Base-by-base conservation (phyloP, 495 filamentous ascomycete genomes). In the Penicillium odoratum region DNA sequence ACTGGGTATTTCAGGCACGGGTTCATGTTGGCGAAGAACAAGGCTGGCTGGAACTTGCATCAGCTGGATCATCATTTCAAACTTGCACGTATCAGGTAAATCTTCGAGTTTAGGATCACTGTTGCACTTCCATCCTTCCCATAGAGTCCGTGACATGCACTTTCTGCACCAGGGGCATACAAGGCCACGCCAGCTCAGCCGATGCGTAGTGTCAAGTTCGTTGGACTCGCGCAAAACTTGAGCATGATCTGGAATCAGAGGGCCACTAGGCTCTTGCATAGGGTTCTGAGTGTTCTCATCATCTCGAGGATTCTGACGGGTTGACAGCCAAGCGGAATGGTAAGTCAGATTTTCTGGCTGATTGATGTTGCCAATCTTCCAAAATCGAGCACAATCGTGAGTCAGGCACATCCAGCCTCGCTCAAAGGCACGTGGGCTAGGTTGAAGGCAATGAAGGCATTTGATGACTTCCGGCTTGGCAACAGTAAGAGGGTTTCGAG, bases 321-420 rank as follows among this genome's bases (percentile, higher is more conserved):
- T 74, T 7, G 75, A 67, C 1, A 95, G 67, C 56, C 90, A 96
- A 2, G 67, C 67, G 0, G 78, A 52, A 54, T 78, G 78, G 56
- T 89, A 92, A 0, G 69, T 69, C 0, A 92, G 65, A 4, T 64
- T 29, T 5, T 29, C 65, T 0, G 72, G 59, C 10, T 71, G 47
- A 6, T 63, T 21, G n/a, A 63, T 50, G 4, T 69, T 59, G 0
- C 69, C 34, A 0, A 71, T 38, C 10, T 66, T 72, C 77, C 87
- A 93, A 73, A 88, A 92, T 0, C 48, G 10, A 0, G 11, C 2
- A 61, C 92, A 96, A 0, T 38, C 31, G 0, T 74, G 62, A 2
- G 87, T 74, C 6, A 94, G 68, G 59, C 91, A 96, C 56, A 86
- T 82, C 88, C 88, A 95, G 0, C 86, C 88, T 57, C 76, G 55